Base-by-base conservation (phyloP, 2,329 filamentous ascomycete species). In the Hymenoscyphus infarciens region DNA sequence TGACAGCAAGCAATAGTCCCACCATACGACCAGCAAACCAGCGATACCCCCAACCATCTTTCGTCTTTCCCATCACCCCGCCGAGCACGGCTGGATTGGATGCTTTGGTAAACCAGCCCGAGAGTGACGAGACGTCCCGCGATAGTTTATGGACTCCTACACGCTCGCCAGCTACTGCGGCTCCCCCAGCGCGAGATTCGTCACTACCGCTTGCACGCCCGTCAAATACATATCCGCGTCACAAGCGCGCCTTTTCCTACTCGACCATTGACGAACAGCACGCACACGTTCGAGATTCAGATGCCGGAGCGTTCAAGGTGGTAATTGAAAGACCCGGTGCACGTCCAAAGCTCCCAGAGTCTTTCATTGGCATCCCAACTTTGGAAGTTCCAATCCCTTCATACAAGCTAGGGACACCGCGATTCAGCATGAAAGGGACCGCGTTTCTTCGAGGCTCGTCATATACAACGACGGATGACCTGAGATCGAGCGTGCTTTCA, bases 371-470 rank as follows among this genome's bases (percentile, higher is more conserved):
- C n/a, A 74, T 80, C 45, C 86, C 85, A 13, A 77, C 86, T 39
- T 79, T 96, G 58, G 85, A 92, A 68, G 83, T 94, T 53, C 82
- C 87, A 25, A 96, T 97, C 58, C 92, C 93, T 39, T 88, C 90
- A 62, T 96, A 93, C 81, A 87, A 88, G 67, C 80, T 97, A 62
- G 93, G 92, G 13, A 90, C 88, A 1, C 91, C 92, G 19, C 85
- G 87, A 63, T 96, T 97, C 75, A 94, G 89, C 66, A 78, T 84
- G 60, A 83, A 84, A 69, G 92, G 92, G 11, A 92, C 89, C 2
- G 87, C 91, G 2, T 83, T 91, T 66, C 80, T 97, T 66, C 87
- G 90, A 65, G 90, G 87, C 67, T 96, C 93, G n/a, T 87, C 89
- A 16, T 91, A 91, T 74, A 85, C 87, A 3, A 88, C 90, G 2